phyloP scores from a whole-genome alignment of 805 yeast genomes.

The Monosporozyma servazzii region DNA sequence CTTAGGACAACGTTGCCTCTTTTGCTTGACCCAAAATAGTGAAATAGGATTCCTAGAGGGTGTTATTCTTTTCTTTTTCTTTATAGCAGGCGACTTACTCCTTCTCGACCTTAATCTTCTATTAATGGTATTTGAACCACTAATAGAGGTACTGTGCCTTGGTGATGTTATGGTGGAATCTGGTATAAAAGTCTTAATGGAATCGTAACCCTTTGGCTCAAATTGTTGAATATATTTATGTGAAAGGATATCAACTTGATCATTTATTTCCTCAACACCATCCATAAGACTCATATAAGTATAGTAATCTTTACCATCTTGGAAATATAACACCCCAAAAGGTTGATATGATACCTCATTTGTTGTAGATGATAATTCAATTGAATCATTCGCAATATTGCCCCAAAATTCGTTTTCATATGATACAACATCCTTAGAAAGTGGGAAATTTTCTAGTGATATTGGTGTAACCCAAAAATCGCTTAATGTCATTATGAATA shows the following conservation, averaged over 20 bases:
- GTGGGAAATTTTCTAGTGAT: background rate
- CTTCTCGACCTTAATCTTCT: background rate
- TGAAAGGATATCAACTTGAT: background rate
- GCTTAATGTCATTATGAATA: background rate
- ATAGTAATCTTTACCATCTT: background rate
- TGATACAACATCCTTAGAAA: background rate
- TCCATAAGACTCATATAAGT: background rate
- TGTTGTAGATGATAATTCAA: background rate
- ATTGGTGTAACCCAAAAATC: background rate
- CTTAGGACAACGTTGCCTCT: background rate
- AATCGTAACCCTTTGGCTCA: background rate
- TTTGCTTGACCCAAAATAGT: background rate
- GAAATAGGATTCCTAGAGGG: background rate
- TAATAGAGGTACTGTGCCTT: background rate
- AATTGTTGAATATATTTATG: background rate
- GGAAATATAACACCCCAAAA: background rate
- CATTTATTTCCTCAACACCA: background rate
- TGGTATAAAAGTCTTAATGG: background rate
- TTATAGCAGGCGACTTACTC: background rate
- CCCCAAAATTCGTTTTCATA: background rate
- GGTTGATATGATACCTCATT: background rate
- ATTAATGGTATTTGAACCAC: background rate
- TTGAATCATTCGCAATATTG: background rate
- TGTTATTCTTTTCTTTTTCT: background rate
- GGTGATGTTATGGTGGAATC: background rate